Evolutionary conservation across 345 rosid genomes (phyloP), one percentile per base, ranked within the genome.

Genomic region (Balakata baccata): DNA sequence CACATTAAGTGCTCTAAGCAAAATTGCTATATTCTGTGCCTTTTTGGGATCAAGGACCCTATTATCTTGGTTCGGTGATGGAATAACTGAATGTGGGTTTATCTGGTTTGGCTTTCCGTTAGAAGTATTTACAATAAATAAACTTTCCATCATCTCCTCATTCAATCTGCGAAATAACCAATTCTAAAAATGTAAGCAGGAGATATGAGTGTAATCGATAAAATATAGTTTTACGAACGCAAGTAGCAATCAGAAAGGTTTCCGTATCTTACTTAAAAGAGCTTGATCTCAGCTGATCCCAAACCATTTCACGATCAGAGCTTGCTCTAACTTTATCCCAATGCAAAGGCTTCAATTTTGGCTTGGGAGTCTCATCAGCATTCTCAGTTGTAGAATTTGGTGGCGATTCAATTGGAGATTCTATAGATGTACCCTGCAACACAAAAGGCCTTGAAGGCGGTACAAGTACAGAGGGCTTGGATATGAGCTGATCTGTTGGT

Each of bases 291-390:
- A 92, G 85, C 25, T 87, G 90, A 75, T 89, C 98, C 97, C 98
- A 93, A 23, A 88, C 98, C 97, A 91, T 93, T 77, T 93, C 97
- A n/a, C 95, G 89, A 79, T 89, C 98, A 14, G 98, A 93, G 86
- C 97, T 93, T 38, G 98, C 98, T 84, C 97, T 86, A 57, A 93
- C 97, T 86, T 93, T 93, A 76, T 93, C 97, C 98, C 98, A 93
- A 54, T 93, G 98, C 68, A 93, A 78, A 2, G 95, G 95, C 82
- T 93, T 91, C 61, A 93, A 66, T 86, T 88, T 93, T 17, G 90
- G 95, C 64, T 89, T 93, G 5, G 80, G 80, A 73, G 82, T 75
- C 58, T 85, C 91, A 5, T 81, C 82, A 5, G 68, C 66, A 60
- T 70, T 70, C 80, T 84, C 87, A 38, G 37, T 66, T 73, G 69